Percentiles rank a stretch among this genome's conserved stretches.
phyloP scores from a whole-genome alignment of 257 asterid species.

The Coffea eugenioides region DNA sequence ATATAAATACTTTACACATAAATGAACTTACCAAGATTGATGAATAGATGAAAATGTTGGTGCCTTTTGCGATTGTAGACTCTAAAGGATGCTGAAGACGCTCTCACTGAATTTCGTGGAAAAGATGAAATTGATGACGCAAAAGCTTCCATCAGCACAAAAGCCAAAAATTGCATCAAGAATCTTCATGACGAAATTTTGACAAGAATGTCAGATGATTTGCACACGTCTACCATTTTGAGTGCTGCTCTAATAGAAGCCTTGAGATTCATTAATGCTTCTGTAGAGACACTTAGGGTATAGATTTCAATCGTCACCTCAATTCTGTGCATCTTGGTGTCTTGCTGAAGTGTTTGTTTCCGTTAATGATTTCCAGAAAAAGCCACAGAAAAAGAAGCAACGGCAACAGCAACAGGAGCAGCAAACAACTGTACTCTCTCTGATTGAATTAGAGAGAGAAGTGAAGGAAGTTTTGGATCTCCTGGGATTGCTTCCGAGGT shows the following conservation, averaged over 20 bases:
- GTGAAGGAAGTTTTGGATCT: constrained; percentile 35
- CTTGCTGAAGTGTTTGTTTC: not conserved
- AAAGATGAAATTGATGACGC: constrained; percentile 34
- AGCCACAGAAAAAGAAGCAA: constrained; percentile 33
- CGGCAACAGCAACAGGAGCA: constrained; percentile 3
- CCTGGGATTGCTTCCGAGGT: constrained; percentile 39
- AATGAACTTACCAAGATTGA: no score
- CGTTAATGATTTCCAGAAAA: constrained; percentile 27
- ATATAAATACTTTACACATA: no score
- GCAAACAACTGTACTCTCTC: constrained; percentile 24
- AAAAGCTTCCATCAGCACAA: constrained; percentile 37
- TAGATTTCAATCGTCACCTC: constrained; percentile 1
- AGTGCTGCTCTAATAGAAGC: constrained; percentile 66
- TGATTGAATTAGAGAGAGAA: constrained; percentile 34
- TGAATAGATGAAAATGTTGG: not conserved
- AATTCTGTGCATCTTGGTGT: not conserved
- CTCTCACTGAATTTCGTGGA: constrained; percentile 37
- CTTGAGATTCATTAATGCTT: constrained; percentile 52
- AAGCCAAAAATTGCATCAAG: constrained; percentile 50
- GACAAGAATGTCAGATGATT: constrained; percentile 68
- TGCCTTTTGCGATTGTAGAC: constrained; percentile 47
- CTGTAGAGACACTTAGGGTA: constrained; percentile 58
- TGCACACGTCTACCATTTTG: constrained; percentile 70
- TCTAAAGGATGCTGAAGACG: constrained; percentile 57
- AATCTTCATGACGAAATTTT: constrained; percentile 62